These are phyloP conservation scores for Sarocladiaceae sp. DNA, from an alignment of 2,329 filamentous ascomycete genomes.

Conservation along the genomic window DNA sequence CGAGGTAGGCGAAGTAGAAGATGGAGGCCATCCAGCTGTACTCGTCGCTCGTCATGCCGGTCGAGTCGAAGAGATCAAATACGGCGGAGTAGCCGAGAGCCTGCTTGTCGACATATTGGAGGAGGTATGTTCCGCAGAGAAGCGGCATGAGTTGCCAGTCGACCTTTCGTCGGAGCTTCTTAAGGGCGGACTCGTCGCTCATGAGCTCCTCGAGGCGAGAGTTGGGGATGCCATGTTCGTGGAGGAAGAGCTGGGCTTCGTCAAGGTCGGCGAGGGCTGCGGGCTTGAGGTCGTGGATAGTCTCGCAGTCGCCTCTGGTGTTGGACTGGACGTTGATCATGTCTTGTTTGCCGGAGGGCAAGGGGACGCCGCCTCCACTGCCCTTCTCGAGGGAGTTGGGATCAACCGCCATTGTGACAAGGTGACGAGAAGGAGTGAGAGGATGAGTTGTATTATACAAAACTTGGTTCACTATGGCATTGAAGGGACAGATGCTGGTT, in stretches of 20 bases:
- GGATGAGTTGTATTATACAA: too few relatives aligned
- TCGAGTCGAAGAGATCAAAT: slow-evolving; percentile 26
- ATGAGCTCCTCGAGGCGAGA: slow-evolving; percentile 35
- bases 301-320: background rate
- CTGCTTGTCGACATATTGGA: slow-evolving; percentile 49
- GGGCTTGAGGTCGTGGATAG: slow-evolving; percentile 10
- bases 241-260: slow-evolving; percentile 11
- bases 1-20: slow-evolving; percentile 18
- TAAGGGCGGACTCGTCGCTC: slow-evolving; percentile 28
- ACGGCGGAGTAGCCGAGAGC: slow-evolving; percentile 44
- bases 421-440: too few relatives aligned
- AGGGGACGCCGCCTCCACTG: background rate
- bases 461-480: too few relatives aligned
- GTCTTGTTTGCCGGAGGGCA: background rate
- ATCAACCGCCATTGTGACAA: background rate
- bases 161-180: slow-evolving; percentile 34
- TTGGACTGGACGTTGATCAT: background rate
- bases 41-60: slow-evolving; percentile 21
- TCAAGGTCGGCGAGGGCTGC: slow-evolving; percentile 9
- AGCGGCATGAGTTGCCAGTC: slow-evolving; percentile 42
- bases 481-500: too few relatives aligned
- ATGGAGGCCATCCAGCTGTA: slow-evolving; percentile 18
- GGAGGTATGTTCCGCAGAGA: slow-evolving; percentile 36
- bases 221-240: slow-evolving; percentile 9
- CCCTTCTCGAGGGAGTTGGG: slow-evolving; percentile 1